Evolutionary conservation across 164 flowering plant genomes (phyloP).

Genomic region (Tetracentron sinense): DNA sequence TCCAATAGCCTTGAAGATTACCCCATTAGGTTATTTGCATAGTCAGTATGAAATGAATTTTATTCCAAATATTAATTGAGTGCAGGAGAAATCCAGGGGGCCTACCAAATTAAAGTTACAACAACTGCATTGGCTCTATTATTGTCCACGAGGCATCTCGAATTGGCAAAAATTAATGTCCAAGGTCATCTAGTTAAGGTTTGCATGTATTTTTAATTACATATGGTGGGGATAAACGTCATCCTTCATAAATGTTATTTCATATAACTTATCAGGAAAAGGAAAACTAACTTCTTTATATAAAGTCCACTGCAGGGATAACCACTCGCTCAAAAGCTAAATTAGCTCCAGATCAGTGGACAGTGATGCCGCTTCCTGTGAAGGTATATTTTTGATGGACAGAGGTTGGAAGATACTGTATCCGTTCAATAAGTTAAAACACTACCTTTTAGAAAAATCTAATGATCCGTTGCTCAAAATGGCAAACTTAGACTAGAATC

Average conservation of each 20-base stretch:
- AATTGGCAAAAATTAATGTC: constrained; percentile 57
- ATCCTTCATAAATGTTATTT: too few species aligned
- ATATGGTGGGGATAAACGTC: not conserved
- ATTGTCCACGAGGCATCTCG: constrained; percentile 69
- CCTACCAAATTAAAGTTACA: constrained; percentile 88
- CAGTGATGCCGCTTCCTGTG: too few species aligned
- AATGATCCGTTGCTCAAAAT: too few species aligned
- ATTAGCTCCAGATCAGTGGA: constrained; percentile 72
- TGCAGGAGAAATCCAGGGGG: constrained; percentile 88
- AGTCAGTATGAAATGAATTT: not conserved
- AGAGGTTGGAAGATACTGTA: too few species aligned
- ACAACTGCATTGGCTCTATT: constrained; percentile 83
- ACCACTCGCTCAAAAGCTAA: constrained; percentile 86
- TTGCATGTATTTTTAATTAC: constrained; percentile 1
- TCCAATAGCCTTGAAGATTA: not conserved
- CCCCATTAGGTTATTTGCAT: not conserved
- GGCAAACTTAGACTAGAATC: too few species aligned
- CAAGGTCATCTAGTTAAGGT: constrained; percentile 83
- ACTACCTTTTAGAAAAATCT: too few species aligned
- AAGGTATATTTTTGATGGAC: too few species aligned
- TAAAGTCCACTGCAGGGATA: constrained; percentile 69
- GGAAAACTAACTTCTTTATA: constrained; percentile 7
- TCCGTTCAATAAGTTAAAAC: too few species aligned
- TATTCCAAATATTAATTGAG: constrained; percentile 1
- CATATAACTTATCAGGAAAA: too few species aligned